Conservation (phyloP, 2,329 filamentous ascomycete species). For the Beauveria asiatica region DNA sequence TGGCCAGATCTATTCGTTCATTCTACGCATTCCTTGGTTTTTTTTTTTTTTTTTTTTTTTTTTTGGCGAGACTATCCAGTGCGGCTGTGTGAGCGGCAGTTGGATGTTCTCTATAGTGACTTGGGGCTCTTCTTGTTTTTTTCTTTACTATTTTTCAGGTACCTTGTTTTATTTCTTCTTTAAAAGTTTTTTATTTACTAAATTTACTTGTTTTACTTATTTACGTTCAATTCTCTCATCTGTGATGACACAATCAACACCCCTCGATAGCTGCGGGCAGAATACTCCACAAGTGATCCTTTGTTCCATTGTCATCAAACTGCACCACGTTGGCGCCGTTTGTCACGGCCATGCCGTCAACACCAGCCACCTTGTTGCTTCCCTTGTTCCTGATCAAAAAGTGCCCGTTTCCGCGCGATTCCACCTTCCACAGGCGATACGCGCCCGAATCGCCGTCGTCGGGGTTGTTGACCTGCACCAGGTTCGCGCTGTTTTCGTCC, state of each 20-base stretch:
- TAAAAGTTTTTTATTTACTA: neutral
- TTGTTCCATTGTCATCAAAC: conserved; percentile 14
- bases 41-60: too few relatives aligned
- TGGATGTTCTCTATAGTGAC: neutral
- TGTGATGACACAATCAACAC: neutral
- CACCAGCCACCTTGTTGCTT: conserved; percentile 12
- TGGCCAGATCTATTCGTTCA: too few relatives aligned
- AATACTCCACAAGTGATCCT: conserved; percentile 13
- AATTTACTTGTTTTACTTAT: neutral
- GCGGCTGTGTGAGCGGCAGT: too few relatives aligned
- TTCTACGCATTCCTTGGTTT: too few relatives aligned
- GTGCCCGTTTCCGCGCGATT: conserved; percentile 3
- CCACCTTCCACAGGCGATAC: conserved; percentile 13
- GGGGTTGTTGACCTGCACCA: conserved; percentile 10
- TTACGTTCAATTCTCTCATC: neutral
- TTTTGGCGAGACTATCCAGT: too few relatives aligned
- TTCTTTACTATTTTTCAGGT: neutral
- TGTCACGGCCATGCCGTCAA: conserved; percentile 10
- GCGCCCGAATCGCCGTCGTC: neutral
- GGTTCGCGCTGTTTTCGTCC: conserved; percentile 8
- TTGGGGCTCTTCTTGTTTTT: neutral
- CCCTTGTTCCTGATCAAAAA: conserved; percentile 14
- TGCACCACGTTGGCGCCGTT: conserved; percentile 14
- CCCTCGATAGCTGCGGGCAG: conserved; percentile 6
- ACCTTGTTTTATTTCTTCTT: neutral